These are phyloP conservation scores for Lipomyces yarrowii DNA, from an alignment of 1,139 yeast species.

Conservation along the genomic window DNA sequence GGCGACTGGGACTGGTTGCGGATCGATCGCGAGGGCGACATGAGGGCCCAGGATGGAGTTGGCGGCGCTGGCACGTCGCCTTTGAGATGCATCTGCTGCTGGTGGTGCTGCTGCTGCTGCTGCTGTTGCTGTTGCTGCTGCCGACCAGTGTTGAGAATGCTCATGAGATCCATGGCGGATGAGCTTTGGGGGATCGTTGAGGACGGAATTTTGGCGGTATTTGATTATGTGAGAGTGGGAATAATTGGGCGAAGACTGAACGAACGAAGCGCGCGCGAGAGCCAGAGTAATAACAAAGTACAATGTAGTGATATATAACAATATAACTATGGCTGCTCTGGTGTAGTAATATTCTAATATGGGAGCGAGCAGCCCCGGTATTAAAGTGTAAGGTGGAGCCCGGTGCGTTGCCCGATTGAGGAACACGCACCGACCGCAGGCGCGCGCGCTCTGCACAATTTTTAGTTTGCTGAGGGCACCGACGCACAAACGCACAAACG, in stretches of 20 bases:
- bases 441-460: not conserved
- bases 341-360: too few relatives aligned
- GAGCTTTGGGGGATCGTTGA: slow-evolving; percentile 10
- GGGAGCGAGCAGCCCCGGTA: not conserved
- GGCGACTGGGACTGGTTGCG: slow-evolving; percentile 32
- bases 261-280: too few relatives aligned
- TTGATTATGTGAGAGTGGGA: not conserved
- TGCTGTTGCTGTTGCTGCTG: slow-evolving; percentile 2
- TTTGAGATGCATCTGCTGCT: slow-evolving; percentile 1
- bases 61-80: not conserved
- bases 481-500: too few relatives aligned
- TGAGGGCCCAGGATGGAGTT: slow-evolving; percentile 17
- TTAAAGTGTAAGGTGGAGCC: not conserved
- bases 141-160: slow-evolving; percentile 26
- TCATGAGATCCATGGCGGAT: slow-evolving; percentile 28
- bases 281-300: too few relatives aligned
- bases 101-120: slow-evolving; percentile 22
- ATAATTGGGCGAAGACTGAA: too few relatives aligned
- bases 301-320: too few relatives aligned
- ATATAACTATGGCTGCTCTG: too few relatives aligned
- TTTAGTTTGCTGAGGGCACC: too few relatives aligned
- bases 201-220: slow-evolving; percentile 8
- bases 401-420: slow-evolving; percentile 9
- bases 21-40: slow-evolving; percentile 30
- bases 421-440: slow-evolving; percentile 11